These are phyloP conservation scores for Acacia pycnantha DNA, from an alignment of 331 rosid genomes.

Conservation along the genomic window DNA sequence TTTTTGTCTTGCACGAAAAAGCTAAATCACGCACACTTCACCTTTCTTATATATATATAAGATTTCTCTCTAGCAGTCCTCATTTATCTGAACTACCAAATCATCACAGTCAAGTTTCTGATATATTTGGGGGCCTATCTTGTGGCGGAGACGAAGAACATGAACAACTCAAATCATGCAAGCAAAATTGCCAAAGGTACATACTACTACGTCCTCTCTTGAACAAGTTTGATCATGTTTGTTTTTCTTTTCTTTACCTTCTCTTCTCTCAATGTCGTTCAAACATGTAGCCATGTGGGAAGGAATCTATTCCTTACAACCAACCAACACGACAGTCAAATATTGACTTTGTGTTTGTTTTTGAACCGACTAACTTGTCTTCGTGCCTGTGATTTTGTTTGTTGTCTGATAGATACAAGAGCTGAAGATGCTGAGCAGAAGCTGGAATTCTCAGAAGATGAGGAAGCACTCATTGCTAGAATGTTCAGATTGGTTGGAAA, in stretches of 20 bases:
- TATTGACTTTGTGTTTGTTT: no score
- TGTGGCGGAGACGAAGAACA: background rate
- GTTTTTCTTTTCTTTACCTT: no score
- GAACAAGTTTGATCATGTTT: background rate
- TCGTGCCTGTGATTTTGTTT: background rate
- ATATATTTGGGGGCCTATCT: background rate
- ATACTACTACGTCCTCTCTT: background rate
- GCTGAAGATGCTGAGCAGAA: background rate
- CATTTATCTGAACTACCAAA: background rate
- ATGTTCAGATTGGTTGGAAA: slow-evolving; percentile 30
- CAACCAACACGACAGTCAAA: no score
- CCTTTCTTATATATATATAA: no score
- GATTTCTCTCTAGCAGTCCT: background rate
- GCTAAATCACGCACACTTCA: background rate
- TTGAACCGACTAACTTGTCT: no score
- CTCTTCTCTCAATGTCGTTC: no score
- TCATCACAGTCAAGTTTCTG: background rate
- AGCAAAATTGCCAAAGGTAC: background rate
- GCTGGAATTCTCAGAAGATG: background rate
- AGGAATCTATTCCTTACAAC: no score
- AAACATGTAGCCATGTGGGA: no score
- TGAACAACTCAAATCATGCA: background rate
- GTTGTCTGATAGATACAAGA: background rate
- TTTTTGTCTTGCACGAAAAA: background rate
- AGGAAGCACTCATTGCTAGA: slow-evolving; percentile 23